These are phyloP conservation scores for Mollisia scopiformis DNA, from an alignment of 2,329 filamentous ascomycete genomes.

Conservation along the genomic window DNA sequence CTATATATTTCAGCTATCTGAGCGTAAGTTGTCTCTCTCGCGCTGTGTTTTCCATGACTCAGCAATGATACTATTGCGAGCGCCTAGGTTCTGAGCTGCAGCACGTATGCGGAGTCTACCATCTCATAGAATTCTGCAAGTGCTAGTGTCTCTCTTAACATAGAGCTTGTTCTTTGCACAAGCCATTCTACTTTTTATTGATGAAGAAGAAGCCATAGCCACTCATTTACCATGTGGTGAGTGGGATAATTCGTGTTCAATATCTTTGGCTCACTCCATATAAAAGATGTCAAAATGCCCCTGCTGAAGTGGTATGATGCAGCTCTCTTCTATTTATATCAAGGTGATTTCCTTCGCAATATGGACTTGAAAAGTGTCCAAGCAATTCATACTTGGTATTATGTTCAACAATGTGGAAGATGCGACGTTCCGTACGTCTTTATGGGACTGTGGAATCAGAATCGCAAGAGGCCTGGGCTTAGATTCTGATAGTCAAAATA, in stretches of 20 bases:
- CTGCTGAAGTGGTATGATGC: conserved; percentile 21
- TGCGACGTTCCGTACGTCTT: conserved; percentile 7
- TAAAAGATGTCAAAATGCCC: background rate
- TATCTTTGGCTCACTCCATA: background rate
- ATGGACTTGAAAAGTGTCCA: conserved; percentile 17
- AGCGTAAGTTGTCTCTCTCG: too few species aligned
- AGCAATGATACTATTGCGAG: too few species aligned
- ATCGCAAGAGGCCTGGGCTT: conserved; percentile 18
- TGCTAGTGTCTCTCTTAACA: background rate
- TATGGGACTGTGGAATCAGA: conserved; percentile 23
- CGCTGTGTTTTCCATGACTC: too few species aligned
- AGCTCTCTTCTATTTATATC: conserved; percentile 20
- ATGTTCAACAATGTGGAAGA: conserved; percentile 24
- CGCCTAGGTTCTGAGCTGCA: too few species aligned
- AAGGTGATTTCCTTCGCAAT: conserved; percentile 19
- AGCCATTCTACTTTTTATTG: background rate
- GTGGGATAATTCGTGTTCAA: background rate
- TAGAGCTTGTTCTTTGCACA: background rate
- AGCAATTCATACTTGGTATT: conserved; percentile 24
- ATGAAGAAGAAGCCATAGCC: background rate
- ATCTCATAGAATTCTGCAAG: too few species aligned
- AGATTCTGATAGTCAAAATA: background rate
- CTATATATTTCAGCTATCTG: conserved; percentile 25
- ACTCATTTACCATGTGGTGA: background rate
- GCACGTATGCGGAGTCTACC: too few species aligned